Percentiles rank a stretch among this genome's conserved stretches.
phyloP scores from a whole-genome alignment of 352 stramenopile species.

The Phytopythium litorale region DNA sequence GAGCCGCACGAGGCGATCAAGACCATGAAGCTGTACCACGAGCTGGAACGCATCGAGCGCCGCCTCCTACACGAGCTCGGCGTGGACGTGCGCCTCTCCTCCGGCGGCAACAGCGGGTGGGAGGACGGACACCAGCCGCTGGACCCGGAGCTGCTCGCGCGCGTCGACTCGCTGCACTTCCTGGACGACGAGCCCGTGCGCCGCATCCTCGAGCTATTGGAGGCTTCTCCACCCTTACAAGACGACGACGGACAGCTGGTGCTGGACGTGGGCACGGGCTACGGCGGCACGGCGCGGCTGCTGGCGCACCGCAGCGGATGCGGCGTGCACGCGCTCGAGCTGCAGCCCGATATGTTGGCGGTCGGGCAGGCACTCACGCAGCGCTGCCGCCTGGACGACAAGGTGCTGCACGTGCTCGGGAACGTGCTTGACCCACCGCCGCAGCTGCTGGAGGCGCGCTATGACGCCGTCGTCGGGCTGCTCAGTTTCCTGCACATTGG shows the following conservation, averaged over 20 bases:
- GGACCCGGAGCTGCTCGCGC: constrained; percentile 45
- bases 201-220: constrained; percentile 40
- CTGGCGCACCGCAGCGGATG: constrained; percentile 67
- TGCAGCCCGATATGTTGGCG: constrained; percentile 71
- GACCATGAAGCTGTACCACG: constrained; percentile 86
- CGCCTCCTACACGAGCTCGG: constrained; percentile 29
- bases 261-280: constrained; percentile 88
- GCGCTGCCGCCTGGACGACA: constrained; percentile 40
- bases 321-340: constrained; percentile 66
- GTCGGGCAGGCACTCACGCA: constrained; percentile 54
- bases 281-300: constrained; percentile 84
- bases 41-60: constrained; percentile 76
- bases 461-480: constrained; percentile 61
- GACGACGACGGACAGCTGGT: constrained; percentile 30
- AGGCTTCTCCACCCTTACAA: constrained; percentile 2
- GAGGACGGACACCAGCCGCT: constrained; percentile 10
- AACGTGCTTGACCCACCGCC: constrained; percentile 45
- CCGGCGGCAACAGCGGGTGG: constrained; percentile 14
- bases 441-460: constrained; percentile 19
- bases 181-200: constrained; percentile 57
- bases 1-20: constrained; percentile 63
- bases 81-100: constrained; percentile 3
- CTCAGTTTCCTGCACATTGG: constrained; percentile 81
- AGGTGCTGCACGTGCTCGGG: constrained; percentile 51
- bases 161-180: constrained; percentile 65